Base-by-base conservation (phyloP, 345 rosid genomes). In the Brassica incana region DNA sequence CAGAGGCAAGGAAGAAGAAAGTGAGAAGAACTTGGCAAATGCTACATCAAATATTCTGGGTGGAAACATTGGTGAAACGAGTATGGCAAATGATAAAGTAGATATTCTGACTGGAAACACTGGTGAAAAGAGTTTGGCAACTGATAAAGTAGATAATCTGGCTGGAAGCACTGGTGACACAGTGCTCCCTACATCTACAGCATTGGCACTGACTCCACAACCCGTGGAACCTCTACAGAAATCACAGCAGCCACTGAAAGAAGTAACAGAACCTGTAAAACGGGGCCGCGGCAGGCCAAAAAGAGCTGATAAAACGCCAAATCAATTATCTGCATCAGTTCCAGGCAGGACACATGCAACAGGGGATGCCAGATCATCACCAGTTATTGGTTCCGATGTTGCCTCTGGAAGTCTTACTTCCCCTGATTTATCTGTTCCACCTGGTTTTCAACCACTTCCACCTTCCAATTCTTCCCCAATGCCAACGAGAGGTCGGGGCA, bases 231-330 rank as follows among this genome's bases (percentile, higher is more conserved):
- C 82, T 36, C 74, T 60, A 70, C 80, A 78, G 56, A 70, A 43
- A 10, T 67, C 25, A 59, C 79, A 35, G 67, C 84, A 72, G 14
- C 86, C 79, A 81, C 74, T 50, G 73, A 85, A 83, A 56, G 91
- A 91, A 75, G 87, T 83, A 69, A 90, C 90, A 20, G 91, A 90
- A 61, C 97, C 98, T 74, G 87, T 90, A 59, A 93, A 90, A 84
- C 84, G 98, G 66, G 97, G 98, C n/a, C 93, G 98, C 83, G 98
- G 98, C 74, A 90, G 98, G 82, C 98, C 98, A 32, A 88, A 90
- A 81, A 87, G 97, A 83, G 88, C 82, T 6, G 91, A 87, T 65
- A 89, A 79, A 81, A 81, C 91, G 83, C 86, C 87, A 1, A 50
- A 79, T 63, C 76, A 78, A 2, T 59, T 67, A 72, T 62, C 79